Percentiles rank a stretch among this genome's conserved stretches.
Evolutionary conservation across 1,139 yeast species (phyloP).

Genomic region (Candida albicans): DNA sequence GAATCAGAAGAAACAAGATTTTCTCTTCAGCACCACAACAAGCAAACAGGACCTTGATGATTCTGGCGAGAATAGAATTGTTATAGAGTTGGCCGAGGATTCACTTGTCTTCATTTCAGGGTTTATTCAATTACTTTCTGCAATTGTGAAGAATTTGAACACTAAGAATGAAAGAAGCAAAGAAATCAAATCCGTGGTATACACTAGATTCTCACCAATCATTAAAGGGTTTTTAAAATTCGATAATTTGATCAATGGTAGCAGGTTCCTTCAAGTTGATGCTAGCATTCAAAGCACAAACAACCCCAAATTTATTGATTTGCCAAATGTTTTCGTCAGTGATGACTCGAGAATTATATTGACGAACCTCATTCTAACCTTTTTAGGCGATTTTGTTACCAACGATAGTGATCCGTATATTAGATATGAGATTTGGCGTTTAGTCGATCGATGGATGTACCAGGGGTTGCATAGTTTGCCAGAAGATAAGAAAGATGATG

Average conservation of each 20-base stretch:
- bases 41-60: constrained; percentile 19
- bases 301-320: constrained; percentile 21
- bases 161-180: constrained; percentile 24
- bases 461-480: constrained; percentile 27
- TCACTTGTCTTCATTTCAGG: constrained; percentile 77
- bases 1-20: constrained; percentile 40
- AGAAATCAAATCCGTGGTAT: constrained; percentile 33
- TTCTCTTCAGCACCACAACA: constrained; percentile 27
- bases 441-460: constrained; percentile 75
- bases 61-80: constrained; percentile 20
- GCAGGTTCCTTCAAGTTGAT: constrained; percentile 16
- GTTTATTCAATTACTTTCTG: constrained; percentile 49
- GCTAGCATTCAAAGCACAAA: constrained; percentile 16
- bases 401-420: constrained; percentile 29
- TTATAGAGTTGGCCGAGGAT: constrained; percentile 73
- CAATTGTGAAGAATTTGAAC: constrained; percentile 34
- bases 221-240: constrained; percentile 39
- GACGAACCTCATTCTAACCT: constrained; percentile 34
- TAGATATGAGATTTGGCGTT: constrained; percentile 63
- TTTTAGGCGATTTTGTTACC: constrained; percentile 52
- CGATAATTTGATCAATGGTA: constrained; percentile 37
- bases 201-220: constrained; percentile 37
- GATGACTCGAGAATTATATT: constrained; percentile 40
- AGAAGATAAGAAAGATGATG: constrained; percentile 13
- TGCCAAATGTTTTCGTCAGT: constrained; percentile 29